Percentiles rank a stretch among this genome's conserved stretches.
Conservation (phyloP, 78 protist species). For the Mantamonas sphyraenae region DNA sequence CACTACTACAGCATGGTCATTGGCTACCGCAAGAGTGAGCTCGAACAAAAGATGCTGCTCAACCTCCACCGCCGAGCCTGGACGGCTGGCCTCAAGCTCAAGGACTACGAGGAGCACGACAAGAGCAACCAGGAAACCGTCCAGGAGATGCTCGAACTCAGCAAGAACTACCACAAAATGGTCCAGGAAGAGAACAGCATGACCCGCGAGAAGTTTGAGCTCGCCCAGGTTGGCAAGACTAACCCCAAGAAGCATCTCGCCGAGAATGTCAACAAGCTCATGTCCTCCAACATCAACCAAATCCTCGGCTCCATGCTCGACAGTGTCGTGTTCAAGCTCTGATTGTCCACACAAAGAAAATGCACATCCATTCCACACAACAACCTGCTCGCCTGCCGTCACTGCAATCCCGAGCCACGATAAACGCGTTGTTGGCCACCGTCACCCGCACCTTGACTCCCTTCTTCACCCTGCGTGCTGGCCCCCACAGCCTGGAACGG, state of each 20-base stretch:
- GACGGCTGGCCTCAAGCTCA: constrained; percentile 84
- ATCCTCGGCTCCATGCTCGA: constrained; percentile 91
- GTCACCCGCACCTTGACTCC: no score
- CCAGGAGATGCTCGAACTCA: constrained; percentile 62
- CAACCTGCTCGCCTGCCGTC: no score
- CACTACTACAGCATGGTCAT: constrained; percentile 96
- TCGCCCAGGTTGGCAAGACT: constrained; percentile 55
- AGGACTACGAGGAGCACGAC: constrained; percentile 59
- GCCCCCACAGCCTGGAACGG: no score
- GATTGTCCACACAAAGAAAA: no score
- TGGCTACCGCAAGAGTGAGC: constrained; percentile 92
- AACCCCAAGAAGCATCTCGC: constrained; percentile 86
- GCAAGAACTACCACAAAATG: constrained; percentile 63
- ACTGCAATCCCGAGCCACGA: no score
- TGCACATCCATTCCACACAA: no score
- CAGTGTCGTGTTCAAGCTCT: no score
- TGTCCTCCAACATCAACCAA: constrained; percentile 88
- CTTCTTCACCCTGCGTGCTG: no score
- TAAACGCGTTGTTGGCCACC: no score
- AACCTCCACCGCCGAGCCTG: constrained; percentile 85
- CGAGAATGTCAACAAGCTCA: constrained; percentile 66
- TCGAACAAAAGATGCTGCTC: constrained; percentile 94
- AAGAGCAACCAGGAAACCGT: constrained; percentile 66
- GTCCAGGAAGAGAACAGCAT: constrained; percentile 78
- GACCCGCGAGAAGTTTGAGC: constrained; percentile 64